These are phyloP conservation scores for Sarocladiaceae sp. DNA, from an alignment of 2,329 filamentous ascomycete species.

Conservation along the genomic window DNA sequence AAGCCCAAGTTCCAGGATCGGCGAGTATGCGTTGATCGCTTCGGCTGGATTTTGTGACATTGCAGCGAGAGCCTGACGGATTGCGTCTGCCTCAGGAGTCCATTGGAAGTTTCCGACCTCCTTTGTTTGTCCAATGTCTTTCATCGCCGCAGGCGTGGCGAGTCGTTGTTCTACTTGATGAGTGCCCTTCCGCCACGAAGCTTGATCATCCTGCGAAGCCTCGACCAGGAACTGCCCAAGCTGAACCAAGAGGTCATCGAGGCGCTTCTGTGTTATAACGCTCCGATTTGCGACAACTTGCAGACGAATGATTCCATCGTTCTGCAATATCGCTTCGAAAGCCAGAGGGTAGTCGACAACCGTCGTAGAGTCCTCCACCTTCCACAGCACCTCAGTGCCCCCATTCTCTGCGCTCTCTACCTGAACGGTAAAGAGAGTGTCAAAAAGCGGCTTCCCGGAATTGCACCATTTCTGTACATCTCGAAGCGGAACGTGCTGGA, in stretches of 20 bases:
- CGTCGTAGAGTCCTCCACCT: slow-evolving; percentile 37
- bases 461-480: slow-evolving; percentile 75
- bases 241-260: slow-evolving; percentile 33
- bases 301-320: slow-evolving; percentile 42
- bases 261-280: slow-evolving; percentile 22
- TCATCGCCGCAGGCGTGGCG: background rate
- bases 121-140: too few species aligned
- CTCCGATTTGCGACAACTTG: slow-evolving; percentile 52
- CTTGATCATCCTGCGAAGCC: slow-evolving; percentile 12
- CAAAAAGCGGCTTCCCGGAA: slow-evolving; percentile 58
- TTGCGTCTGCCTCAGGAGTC: slow-evolving; percentile 42
- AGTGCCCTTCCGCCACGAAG: slow-evolving; percentile 9
- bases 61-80: slow-evolving; percentile 57
- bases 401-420: slow-evolving; percentile 29
- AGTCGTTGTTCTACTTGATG: slow-evolving; percentile 10
- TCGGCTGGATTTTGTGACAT: slow-evolving; percentile 49
- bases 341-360: slow-evolving; percentile 69
- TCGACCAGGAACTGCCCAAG: too few species aligned
- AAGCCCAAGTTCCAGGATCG: slow-evolving; percentile 75
- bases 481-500: slow-evolving; percentile 67
- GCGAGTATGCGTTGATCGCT: slow-evolving; percentile 50
- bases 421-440: slow-evolving; percentile 79
- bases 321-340: slow-evolving; percentile 59
- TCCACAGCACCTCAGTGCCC: slow-evolving; percentile 41
- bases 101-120: slow-evolving; percentile 47